Evolutionary conservation across 768 basidiomycete genomes (phyloP).

Genomic region (Lepiota brunneoincarnata): DNA sequence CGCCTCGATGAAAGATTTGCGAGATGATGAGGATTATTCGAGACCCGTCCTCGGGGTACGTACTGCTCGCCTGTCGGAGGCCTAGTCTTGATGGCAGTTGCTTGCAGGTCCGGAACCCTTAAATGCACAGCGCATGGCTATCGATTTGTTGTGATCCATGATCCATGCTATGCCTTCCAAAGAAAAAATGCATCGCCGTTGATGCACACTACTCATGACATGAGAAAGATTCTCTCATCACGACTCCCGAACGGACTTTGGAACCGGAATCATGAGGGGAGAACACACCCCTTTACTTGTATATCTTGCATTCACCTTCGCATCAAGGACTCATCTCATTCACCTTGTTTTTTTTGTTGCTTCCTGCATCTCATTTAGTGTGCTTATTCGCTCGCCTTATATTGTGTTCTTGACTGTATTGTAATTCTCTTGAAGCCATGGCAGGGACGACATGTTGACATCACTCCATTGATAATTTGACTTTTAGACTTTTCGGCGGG

Average conservation of each 20-base stretch:
- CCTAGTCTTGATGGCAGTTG: not conserved
- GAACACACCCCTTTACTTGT: not conserved
- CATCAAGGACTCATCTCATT: conserved; percentile 2
- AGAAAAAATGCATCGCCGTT: too few species aligned
- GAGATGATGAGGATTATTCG: conserved; percentile 57
- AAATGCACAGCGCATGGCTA: conserved; percentile 29
- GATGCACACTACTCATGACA: too few species aligned
- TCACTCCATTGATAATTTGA: not conserved
- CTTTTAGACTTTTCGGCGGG: not conserved
- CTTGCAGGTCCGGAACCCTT: conserved; percentile 56
- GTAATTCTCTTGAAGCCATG: too few species aligned
- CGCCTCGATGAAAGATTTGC: conserved; percentile 28
- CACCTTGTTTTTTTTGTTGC: not conserved
- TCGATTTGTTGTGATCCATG: too few species aligned
- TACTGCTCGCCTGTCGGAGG: conserved; percentile 9
- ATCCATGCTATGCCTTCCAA: too few species aligned
- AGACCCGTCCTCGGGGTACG: conserved; percentile 53
- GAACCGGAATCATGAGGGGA: not conserved
- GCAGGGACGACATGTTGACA: not conserved
- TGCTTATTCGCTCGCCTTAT: not conserved
- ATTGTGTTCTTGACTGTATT: not conserved
- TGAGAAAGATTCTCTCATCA: too few species aligned
- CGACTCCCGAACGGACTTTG: not conserved
- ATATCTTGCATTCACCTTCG: not conserved
- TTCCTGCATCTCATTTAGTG: conserved; percentile 1